These are phyloP conservation scores for Oryza glumipatula DNA, from an alignment of 176 grass and related monocot genomes.

Conservation along the genomic window DNA sequence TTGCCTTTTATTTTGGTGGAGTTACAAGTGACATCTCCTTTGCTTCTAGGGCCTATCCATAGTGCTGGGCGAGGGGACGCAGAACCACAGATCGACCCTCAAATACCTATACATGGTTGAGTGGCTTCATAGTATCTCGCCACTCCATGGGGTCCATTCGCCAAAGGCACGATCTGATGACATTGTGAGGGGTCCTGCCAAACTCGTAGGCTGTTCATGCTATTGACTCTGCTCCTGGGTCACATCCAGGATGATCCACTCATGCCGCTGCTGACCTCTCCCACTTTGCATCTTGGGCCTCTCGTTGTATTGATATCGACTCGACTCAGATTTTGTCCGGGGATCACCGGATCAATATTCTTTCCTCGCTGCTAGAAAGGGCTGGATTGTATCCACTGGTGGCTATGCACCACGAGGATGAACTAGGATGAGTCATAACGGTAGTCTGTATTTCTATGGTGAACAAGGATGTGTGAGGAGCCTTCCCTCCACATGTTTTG, in stretches of 20 bases:
- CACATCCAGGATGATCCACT: background rate
- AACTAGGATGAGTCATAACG: background rate
- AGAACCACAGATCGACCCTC: background rate
- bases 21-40: background rate
- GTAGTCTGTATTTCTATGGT: background rate
- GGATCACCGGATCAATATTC: background rate
- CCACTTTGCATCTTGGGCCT: background rate
- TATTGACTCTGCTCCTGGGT: background rate
- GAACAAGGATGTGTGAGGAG: background rate
- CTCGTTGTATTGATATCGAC: background rate
- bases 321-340: background rate
- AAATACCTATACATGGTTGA: background rate
- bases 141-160: background rate
- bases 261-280: background rate
- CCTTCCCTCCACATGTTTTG: background rate
- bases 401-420: background rate
- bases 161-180: background rate
- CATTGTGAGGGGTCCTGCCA: background rate
- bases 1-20: background rate
- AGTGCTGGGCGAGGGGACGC: background rate
- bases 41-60: background rate
- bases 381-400: background rate
- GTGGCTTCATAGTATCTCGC: background rate
- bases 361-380: background rate
- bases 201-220: background rate